A percentile compares a stretch with the other conserved stretches of the same genome.
Evolutionary conservation across 805 yeast genomes (phyloP).

Genomic region (Priceomyces fermenticarens): DNA sequence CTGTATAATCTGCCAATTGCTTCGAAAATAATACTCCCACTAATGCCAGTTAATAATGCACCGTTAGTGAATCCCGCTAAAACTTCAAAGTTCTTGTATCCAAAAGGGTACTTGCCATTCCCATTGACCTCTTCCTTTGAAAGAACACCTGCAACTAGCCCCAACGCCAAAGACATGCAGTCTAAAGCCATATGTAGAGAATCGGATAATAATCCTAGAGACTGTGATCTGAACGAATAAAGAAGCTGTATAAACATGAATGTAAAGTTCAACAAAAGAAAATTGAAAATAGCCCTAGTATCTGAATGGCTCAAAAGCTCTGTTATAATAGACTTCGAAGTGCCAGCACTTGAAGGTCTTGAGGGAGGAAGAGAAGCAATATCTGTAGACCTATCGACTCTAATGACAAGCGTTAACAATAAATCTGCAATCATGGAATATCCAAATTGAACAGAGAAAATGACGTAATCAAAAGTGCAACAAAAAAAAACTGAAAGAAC

Average conservation of each 20-base stretch:
- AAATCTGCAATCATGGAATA: constrained; percentile 9
- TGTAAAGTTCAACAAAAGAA: constrained; percentile 77
- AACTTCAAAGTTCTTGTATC: constrained; percentile 80
- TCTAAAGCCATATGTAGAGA: constrained; percentile 96
- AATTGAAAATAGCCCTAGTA: constrained; percentile 85
- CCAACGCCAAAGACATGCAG: constrained; percentile 85
- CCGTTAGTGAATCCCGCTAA: constrained; percentile 96
- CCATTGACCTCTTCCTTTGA: constrained; percentile 43
- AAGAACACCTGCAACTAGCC: constrained; percentile 75
- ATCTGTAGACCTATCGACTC: constrained; percentile 11
- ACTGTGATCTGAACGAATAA: constrained; percentile 89
- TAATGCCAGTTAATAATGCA: constrained; percentile 80
- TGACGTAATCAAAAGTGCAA: constrained; percentile 17
- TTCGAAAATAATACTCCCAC: constrained; percentile 82
- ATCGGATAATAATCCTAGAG: constrained; percentile 87
- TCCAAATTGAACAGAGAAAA: constrained; percentile 10
- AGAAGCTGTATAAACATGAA: constrained; percentile 93
- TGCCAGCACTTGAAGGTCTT: background rate
- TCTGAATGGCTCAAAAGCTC: constrained; percentile 46
- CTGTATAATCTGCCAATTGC: constrained; percentile 76
- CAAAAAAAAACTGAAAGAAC: constrained; percentile 15
- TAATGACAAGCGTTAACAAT: constrained; percentile 19
- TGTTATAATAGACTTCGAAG: constrained; percentile 18
- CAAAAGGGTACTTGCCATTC: constrained; percentile 75
- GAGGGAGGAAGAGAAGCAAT: background rate